Base-by-base conservation (phyloP, 2,329 filamentous ascomycete genomes). In the Colletotrichum phormii region DNA sequence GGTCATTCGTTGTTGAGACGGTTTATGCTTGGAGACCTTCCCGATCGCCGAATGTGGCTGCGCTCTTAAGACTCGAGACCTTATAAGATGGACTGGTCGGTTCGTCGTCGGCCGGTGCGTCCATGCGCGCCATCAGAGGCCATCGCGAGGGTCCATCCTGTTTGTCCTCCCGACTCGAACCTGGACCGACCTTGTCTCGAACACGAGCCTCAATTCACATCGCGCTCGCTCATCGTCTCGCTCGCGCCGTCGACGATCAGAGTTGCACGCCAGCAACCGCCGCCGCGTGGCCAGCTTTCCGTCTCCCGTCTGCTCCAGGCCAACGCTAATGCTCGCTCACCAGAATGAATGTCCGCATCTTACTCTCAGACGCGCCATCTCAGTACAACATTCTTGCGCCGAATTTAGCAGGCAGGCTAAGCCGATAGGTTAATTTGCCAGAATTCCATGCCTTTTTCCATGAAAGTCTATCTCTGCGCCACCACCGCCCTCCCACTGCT, bases 301-400 rank as follows among this genome's bases (percentile, higher is more conserved):
- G 26, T 63, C 59, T 54, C 33, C 46, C 59, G 60, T 60, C 49
- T 70, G 66, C 66, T 65, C 71, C 66, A 70, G 60, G 60, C 60
- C 46, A 58, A 57, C 55, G 49, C 46, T 65, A 55, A 57, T 71
- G 49, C 61, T 65, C 55, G 49, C 61, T 65, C 55, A 65, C 66
- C 60, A 73, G 71, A 73, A 70, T 73, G 71, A 73, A 70, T 70
- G 55, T 35, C 33, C 55, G 55, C 71, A 64, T 71, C 46, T 61
- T 59, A 31, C 63, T 37, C 67, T 71, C 66, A 61, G 66, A 69
- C 66, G 66, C 71, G 66, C 61, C 60, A 58, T 61, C 54, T 60
- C 55, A 51, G 26, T 31, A 5, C 35, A 55, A 53, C 66, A 73
- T 73, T 73, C 66, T 65, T 70, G 67, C 37, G 42, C 42, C 26